Percentiles rank a stretch among this genome's conserved stretches.
phyloP scores from a whole-genome alignment of 768 basidiomycete species.

The Amanita jacksonii region DNA sequence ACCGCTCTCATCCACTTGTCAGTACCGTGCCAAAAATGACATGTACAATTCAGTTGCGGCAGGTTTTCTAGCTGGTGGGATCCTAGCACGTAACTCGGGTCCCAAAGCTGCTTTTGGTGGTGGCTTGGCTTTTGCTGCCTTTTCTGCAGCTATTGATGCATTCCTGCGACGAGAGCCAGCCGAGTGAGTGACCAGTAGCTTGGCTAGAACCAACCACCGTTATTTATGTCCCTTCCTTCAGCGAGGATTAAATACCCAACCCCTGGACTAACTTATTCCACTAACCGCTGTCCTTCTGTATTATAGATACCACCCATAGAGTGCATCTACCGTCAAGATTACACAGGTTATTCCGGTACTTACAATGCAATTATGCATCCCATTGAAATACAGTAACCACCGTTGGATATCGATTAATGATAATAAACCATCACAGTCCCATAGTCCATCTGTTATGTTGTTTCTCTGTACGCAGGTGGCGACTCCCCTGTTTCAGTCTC shows the following conservation, averaged over 20 bases:
- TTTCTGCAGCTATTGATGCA: constrained; percentile 81
- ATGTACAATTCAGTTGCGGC: constrained; percentile 84
- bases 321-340: no score
- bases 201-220: no score
- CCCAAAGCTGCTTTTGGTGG: constrained; percentile 83
- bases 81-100: constrained; percentile 82
- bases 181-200: constrained; percentile 45
- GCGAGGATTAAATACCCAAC: constrained; percentile 27
- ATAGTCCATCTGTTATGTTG: no score
- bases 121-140: constrained; percentile 86
- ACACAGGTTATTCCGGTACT: no score
- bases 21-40: constrained; percentile 97
- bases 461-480: constrained; percentile 63
- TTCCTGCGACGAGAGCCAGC: constrained; percentile 74
- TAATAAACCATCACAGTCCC: no score
- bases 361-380: no score
- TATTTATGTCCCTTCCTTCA: constrained; percentile 9
- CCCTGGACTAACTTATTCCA: constrained; percentile 2
- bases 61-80: constrained; percentile 82
- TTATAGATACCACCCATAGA: constrained; percentile 11
- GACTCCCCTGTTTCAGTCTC: constrained; percentile 75
- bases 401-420: no score
- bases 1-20: neutral
- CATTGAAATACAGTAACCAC: neutral
- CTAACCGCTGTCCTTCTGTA: constrained; percentile 13